Evolutionary conservation across 1,284 basidiomycete genomes (phyloP).

Genomic region (Leccinum fallax): DNA sequence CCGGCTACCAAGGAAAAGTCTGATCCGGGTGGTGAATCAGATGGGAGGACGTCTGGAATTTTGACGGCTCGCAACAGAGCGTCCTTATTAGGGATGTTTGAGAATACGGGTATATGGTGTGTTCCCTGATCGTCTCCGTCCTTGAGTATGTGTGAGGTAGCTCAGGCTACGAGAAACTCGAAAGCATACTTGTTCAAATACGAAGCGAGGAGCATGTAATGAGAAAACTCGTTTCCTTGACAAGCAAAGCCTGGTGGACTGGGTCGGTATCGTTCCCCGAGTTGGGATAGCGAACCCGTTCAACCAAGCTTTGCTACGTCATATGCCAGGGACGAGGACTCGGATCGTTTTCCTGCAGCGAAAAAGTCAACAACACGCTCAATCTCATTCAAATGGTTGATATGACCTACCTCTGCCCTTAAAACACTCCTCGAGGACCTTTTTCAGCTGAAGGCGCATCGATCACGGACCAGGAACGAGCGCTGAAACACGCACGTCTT

Average conservation of each 20-base stretch:
- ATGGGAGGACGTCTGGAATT: conserved; percentile 85
- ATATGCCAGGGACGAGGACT: conserved; percentile 88
- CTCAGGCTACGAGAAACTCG: not conserved
- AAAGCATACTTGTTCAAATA: conserved; percentile 72
- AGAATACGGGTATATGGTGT: conserved; percentile 90
- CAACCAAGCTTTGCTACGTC: conserved; percentile 81
- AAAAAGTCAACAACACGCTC: conserved; percentile 4
- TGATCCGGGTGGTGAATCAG: conserved; percentile 61
- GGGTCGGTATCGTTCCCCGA: not conserved
- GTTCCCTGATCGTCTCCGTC: conserved; percentile 63
- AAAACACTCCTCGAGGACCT: conserved; percentile 71
- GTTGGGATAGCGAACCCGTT: conserved; percentile 12
- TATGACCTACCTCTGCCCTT: conserved; percentile 47
- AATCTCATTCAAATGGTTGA: conserved; percentile 38
- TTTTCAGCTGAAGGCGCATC: conserved; percentile 59
- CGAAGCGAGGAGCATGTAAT: conserved; percentile 88
- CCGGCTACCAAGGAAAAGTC: conserved; percentile 87
- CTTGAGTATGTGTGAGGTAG: conserved; percentile 39
- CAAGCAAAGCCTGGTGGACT: conserved; percentile 69
- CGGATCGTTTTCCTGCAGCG: conserved; percentile 53
- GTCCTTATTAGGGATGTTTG: conserved; percentile 66
- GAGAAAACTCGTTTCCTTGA: conserved; percentile 93
- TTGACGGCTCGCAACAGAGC: conserved; percentile 68
- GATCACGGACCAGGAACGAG: not conserved
- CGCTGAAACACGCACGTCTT: conserved; percentile 55